Conservation (phyloP, 805 yeast species). For the Alloascoidea hylecoeti region DNA sequence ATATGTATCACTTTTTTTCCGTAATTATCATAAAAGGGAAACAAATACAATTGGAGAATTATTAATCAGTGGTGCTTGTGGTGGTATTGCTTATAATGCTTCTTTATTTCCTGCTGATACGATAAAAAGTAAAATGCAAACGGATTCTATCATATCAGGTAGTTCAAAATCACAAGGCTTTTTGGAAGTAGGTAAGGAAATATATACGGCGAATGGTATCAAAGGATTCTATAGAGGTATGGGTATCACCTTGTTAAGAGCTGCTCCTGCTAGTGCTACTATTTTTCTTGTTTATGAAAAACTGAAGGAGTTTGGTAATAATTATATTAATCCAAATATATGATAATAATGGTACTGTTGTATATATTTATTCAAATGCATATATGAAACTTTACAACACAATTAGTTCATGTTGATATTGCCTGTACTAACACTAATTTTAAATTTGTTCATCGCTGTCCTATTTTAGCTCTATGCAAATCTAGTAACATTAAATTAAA, state of each 20-base stretch:
- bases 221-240: conserved; percentile 71
- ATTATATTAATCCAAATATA: conserved; percentile 8
- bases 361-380: background rate
- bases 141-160: conserved; percentile 26
- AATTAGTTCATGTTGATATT: too few species aligned
- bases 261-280: conserved; percentile 82
- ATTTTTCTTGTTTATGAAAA: conserved; percentile 73
- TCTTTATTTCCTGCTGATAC: conserved; percentile 86
- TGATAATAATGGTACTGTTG: background rate
- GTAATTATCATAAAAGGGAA: conserved; percentile 9
- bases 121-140: conserved; percentile 76
- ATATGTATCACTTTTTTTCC: conserved; percentile 24
- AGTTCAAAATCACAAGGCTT: conserved; percentile 17
- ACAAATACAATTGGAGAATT: conserved; percentile 33
- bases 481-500: too few species aligned
- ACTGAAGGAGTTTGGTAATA: conserved; percentile 25
- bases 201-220: conserved; percentile 43
- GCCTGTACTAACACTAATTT: too few species aligned
- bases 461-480: too few species aligned
- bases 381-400: background rate
- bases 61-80: conserved; percentile 68
- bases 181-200: conserved; percentile 21
- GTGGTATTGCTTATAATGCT: conserved; percentile 73
- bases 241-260: conserved; percentile 67
- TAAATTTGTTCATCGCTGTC: too few species aligned